A percentile compares a stretch with the other conserved stretches of the same genome.
Evolutionary conservation across 208 protist genomes (phyloP).

Genomic region (Acanthamoeba sp.): DNA sequence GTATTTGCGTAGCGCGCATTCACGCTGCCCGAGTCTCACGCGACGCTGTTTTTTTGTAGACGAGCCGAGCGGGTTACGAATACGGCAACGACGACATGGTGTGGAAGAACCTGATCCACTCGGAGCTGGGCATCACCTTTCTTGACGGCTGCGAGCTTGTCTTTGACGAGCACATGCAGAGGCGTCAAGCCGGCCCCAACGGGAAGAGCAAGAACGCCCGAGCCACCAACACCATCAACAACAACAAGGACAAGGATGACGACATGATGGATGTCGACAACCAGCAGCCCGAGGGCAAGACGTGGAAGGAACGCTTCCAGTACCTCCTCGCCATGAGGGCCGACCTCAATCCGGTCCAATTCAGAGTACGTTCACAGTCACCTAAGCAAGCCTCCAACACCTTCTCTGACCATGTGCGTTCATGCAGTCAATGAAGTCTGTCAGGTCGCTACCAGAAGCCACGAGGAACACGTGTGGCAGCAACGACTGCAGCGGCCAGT

Average conservation of each 20-base stretch:
- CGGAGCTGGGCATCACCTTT: slow-evolving; percentile 1
- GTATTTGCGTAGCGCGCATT: too few relatives aligned
- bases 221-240: not conserved
- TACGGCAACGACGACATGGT: slow-evolving; percentile 22
- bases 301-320: slow-evolving; percentile 39
- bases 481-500: not conserved
- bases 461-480: not conserved
- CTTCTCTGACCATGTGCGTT: not conserved
- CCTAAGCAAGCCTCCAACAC: not conserved
- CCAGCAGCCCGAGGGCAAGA: not conserved
- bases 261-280: not conserved
- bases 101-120: not conserved
- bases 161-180: slow-evolving; percentile 24
- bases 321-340: not conserved
- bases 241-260: not conserved
- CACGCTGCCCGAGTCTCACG: too few relatives aligned
- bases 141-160: not conserved
- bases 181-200: not conserved
- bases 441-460: too few relatives aligned
- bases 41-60: not conserved
- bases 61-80: not conserved
- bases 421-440: not conserved
- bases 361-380: not conserved
- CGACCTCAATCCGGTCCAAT: not conserved
- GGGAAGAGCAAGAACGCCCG: not conserved